phyloP scores from a whole-genome alignment of 495 filamentous ascomycete species.

The Annulohypoxylon maeteangense region DNA sequence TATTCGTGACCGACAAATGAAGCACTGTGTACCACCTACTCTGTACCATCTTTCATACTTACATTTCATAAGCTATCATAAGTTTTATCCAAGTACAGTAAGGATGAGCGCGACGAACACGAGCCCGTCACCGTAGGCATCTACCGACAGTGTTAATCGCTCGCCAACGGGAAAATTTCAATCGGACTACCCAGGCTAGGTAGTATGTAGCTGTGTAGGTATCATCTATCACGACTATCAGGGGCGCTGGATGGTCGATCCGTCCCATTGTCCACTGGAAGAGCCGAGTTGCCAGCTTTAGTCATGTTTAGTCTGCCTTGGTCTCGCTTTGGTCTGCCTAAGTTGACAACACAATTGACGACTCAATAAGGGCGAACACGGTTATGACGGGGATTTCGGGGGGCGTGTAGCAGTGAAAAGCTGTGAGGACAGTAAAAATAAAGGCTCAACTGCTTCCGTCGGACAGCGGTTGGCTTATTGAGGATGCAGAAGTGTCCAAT shows the following conservation, averaged over 20 bases:
- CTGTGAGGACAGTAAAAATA: constrained; percentile 25
- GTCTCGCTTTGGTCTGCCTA: neutral
- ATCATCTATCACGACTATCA: constrained; percentile 41
- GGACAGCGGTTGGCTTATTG: constrained; percentile 26
- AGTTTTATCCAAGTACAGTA: constrained; percentile 2
- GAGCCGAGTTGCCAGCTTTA: constrained; percentile 16
- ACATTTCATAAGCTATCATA: constrained; percentile 22
- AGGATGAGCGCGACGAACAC: constrained; percentile 14
- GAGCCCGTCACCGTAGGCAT: constrained; percentile 31
- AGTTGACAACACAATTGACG: constrained; percentile 40
- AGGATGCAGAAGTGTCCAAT: constrained; percentile 41
- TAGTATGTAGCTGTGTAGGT: too few relatives aligned
- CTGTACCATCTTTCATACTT: too few relatives aligned
- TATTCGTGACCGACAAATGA: neutral
- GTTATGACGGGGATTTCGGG: neutral
- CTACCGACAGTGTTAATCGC: constrained; percentile 34
- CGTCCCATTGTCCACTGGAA: constrained; percentile 39
- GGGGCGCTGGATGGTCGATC: constrained; percentile 40
- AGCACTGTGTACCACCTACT: constrained; percentile 21
- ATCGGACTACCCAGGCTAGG: too few relatives aligned
- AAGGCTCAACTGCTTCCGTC: constrained; percentile 19
- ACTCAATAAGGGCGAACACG: constrained; percentile 36
- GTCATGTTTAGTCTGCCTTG: constrained; percentile 6
- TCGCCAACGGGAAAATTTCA: constrained; percentile 24
- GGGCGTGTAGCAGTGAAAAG: constrained; percentile 29